These are phyloP conservation scores for Pistacia vera DNA, from an alignment of 345 rosid species.

Conservation along the genomic window DNA sequence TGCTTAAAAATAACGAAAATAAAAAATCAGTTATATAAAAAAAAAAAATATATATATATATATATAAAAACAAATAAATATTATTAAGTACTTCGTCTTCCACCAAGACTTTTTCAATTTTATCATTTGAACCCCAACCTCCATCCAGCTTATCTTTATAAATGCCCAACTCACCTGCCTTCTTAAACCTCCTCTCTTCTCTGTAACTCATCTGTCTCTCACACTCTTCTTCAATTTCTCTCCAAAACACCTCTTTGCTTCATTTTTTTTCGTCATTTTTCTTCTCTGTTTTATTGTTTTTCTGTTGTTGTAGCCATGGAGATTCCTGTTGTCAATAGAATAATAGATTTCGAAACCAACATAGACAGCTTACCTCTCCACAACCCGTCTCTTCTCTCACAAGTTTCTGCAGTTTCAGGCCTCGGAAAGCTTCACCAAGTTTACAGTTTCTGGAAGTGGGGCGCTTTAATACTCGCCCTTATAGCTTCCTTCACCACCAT, in stretches of 20 bases:
- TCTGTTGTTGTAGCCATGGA: slow-evolving; percentile 42
- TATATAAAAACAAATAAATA: too few species aligned
- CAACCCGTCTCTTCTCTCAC: slow-evolving; percentile 41
- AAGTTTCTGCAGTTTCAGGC: slow-evolving; percentile 34
- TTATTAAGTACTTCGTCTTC: too few species aligned
- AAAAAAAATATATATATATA: too few species aligned
- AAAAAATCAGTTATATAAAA: too few species aligned
- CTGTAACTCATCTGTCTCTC: neutral
- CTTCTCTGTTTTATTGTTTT: neutral
- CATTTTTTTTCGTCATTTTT: too few species aligned
- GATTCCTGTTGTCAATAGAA: slow-evolving; percentile 59
- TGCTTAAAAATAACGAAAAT: too few species aligned
- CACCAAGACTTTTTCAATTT: neutral
- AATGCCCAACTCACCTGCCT: slow-evolving; percentile 14
- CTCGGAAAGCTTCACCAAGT: slow-evolving; percentile 34
- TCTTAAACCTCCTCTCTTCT: neutral
- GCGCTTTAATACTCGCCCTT: slow-evolving; percentile 61
- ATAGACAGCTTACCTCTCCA: slow-evolving; percentile 28
- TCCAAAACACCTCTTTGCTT: neutral
- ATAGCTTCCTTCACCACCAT: slow-evolving; percentile 61
- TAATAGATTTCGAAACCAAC: slow-evolving; percentile 60
- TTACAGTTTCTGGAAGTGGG: slow-evolving; percentile 66
- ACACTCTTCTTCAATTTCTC: neutral
- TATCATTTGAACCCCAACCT: neutral
- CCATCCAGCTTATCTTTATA: slow-evolving; percentile 9